These are phyloP conservation scores for Achlya hypogyna DNA, from an alignment of 352 stramenopile species.

Conservation along the genomic window DNA sequence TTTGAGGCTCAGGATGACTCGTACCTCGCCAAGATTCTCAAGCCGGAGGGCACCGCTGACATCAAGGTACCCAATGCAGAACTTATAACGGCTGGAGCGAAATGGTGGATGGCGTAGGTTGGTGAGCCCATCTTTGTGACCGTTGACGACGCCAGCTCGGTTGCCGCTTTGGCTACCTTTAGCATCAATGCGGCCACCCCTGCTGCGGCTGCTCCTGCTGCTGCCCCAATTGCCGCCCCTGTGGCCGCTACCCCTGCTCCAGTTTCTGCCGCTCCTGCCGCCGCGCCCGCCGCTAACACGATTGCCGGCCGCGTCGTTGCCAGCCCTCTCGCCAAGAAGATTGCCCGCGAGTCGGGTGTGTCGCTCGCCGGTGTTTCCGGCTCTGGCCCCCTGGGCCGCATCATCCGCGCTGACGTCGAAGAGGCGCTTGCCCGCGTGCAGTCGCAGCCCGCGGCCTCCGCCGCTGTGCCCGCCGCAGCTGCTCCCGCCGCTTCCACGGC, in stretches of 20 bases:
- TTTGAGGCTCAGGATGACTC: conserved; percentile 96
- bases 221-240: conserved; percentile 23
- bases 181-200: conserved; percentile 27
- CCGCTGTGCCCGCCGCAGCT: conserved; percentile 21
- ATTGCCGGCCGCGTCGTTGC: conserved; percentile 83
- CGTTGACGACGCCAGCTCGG: conserved; percentile 41
- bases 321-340: conserved; percentile 91
- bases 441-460: conserved; percentile 7
- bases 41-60: conserved; percentile 71
- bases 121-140: conserved; percentile 64
- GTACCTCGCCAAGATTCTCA: conserved; percentile 93
- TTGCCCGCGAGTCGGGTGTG: conserved; percentile 70
- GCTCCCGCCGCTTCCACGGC: conserved; percentile 24
- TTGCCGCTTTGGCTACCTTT: conserved; percentile 52
- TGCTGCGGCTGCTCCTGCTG: conserved; percentile 24
- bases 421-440: conserved; percentile 72
- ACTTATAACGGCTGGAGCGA: neutral
- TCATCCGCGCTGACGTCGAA: conserved; percentile 92
- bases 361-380: conserved; percentile 61
- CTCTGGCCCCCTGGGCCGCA: conserved; percentile 79
- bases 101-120: conserved; percentile 23
- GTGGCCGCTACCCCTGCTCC: conserved; percentile 22
- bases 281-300: conserved; percentile 13
- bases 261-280: conserved; percentile 17
- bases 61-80: conserved; percentile 65